Evolutionary conservation across 2,329 filamentous ascomycete species (phyloP), one percentile per base, ranked within the genome.

Genomic region (Venturia nashicola): DNA sequence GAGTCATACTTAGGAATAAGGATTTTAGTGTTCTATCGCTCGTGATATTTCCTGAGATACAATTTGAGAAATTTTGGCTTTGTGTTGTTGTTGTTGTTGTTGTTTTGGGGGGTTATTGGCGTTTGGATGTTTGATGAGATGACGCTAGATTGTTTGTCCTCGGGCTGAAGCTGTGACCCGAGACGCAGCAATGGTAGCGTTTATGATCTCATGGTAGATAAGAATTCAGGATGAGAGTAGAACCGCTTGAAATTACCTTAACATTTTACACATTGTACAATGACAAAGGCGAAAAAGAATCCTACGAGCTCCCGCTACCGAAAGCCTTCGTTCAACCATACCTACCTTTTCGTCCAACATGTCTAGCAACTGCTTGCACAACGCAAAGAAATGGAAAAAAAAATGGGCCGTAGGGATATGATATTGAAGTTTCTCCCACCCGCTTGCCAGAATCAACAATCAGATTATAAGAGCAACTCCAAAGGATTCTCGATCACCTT

Each of bases 401-500:
- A 36, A 12, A 36, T n/a, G 32, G 16, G 16, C 14, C 51, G 6
- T 12, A 57, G 51, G 32, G 27, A 57, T 57, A 57, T n/a, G 51
- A 36, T 27, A 27, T 32, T 9, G 27, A 57, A 36, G 27, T 57
- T 36, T 54, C 27, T 57, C 51, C 27, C 36, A 57, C 14, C 32
- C 51, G 27, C 32, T 57, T 36, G 51, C 51, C 51, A n/a, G 32
- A 57, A 5, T 36, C 20, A 51, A 36, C 32, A 36, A 57, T 14
- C 51, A 23, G 16, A 36, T 65, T 88, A 99, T 78, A 99, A 83
- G 76, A 99, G 82, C 70, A 99, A 83, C 81, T 96, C 90, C 70
- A 99, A 83, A 69, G 94, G 94, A 84, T 96, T 97, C 86, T 99
- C 94, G 66, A 99, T 82, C 62, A 91, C 90, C 84, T 92, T 93